Evolutionary conservation across 1,139 yeast species (phyloP).

Genomic region (Arxiozyma slooffiae): DNA sequence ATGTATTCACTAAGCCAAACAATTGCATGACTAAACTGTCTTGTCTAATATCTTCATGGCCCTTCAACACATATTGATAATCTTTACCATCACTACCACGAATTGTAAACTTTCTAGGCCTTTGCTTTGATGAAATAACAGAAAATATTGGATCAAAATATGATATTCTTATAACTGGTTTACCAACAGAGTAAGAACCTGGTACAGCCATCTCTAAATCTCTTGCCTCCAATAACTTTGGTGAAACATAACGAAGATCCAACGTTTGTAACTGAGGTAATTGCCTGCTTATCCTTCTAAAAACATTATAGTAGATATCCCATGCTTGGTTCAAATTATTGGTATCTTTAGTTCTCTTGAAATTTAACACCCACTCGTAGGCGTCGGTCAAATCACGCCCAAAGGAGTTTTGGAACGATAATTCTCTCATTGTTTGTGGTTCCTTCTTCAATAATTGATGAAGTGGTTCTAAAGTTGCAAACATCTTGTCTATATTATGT

Average conservation of each 20-base stretch:
- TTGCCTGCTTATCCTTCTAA: slow-evolving; percentile 82
- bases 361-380: slow-evolving; percentile 84
- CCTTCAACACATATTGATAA: slow-evolving; percentile 73
- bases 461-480: slow-evolving; percentile 78
- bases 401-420: slow-evolving; percentile 85
- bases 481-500: slow-evolving; percentile 90
- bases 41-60: slow-evolving; percentile 97
- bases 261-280: slow-evolving; percentile 77
- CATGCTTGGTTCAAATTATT: slow-evolving; percentile 93
- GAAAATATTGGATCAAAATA: slow-evolving; percentile 74
- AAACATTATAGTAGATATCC: slow-evolving; percentile 92
- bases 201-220: slow-evolving; percentile 87
- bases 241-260: slow-evolving; percentile 89
- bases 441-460: slow-evolving; percentile 77
- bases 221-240: slow-evolving; percentile 67
- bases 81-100: slow-evolving; percentile 88
- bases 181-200: slow-evolving; percentile 84
- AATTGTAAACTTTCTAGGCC: slow-evolving; percentile 77
- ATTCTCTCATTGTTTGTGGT: slow-evolving; percentile 87
- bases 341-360: slow-evolving; percentile 72
- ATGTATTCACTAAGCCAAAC: slow-evolving; percentile 87
- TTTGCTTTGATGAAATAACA: slow-evolving; percentile 91
- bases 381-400: slow-evolving; percentile 92
- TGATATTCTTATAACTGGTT: slow-evolving; percentile 61
- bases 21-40: slow-evolving; percentile 97